Base-by-base conservation (phyloP, 306 rosid genomes). In the Dryas drummondii region DNA sequence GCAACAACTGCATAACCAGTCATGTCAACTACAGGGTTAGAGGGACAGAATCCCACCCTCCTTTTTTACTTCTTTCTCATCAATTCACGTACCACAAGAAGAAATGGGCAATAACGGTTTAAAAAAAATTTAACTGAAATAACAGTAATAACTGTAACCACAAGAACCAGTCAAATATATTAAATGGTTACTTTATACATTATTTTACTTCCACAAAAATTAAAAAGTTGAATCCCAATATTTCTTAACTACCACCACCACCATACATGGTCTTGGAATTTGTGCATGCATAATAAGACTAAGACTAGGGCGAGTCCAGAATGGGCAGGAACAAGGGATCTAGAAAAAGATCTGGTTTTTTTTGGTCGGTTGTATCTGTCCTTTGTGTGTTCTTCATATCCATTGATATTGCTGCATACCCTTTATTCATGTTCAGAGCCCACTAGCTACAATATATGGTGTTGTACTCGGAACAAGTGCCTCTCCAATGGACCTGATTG, bases 131-230 rank as follows among this genome's bases (percentile, higher is more conserved):
- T 71, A 91, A 88, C 92, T 81, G 87, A 68, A 76, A 80, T 80
- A 91, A 88, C 94, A 76, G 92, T 54, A 87, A 87, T 71, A 82
- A 82, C 87, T 81, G 81, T 80, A 79, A 82, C 79, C 81, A 80
- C 77, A 74, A 66, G 77, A 83, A 79, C 68, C 61, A 47, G 46
- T 60, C 66, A 26, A 60, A 72, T 27, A 61, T 17, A 57, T n/a
- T 47, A 15, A 45, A 68, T 10, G 49, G n/a, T 70, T 11, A 46
- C n/a, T 46, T 37, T 49, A 78, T 10, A 71, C 40, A 71, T 12
- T 12, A 40, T 17, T 50, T 26, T 67, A 22, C n/a, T 73, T 68
- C 42, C 40, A 67, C 75, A 67, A 19, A 9, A 46, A 48, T 1
- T 11, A 54, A 9, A 27, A 75, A n/a, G 17, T 19, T 22, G 45